These are phyloP conservation scores for Pouteria glomerata DNA, from an alignment of 148 eudicot genomes.

Conservation along the genomic window DNA sequence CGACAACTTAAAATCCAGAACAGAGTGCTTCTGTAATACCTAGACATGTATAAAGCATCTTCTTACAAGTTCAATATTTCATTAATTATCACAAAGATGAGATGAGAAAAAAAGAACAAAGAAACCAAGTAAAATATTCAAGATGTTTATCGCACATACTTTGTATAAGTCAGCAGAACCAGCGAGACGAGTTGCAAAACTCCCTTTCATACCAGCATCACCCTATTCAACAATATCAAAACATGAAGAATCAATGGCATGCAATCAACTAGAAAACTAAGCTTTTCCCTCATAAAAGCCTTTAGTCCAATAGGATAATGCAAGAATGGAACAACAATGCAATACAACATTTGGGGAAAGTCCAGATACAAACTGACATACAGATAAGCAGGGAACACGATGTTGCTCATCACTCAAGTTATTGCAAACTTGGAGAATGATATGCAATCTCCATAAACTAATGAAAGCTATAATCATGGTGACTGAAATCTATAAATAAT, in stretches of 20 bases:
- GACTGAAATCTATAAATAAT: not conserved
- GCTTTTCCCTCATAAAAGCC: not conserved
- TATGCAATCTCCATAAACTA: not conserved
- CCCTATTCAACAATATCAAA: constrained; percentile 43
- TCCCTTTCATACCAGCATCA: constrained; percentile 85
- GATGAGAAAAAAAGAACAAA: not conserved
- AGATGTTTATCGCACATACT: constrained; percentile 33
- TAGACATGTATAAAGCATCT: not conserved
- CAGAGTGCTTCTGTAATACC: not conserved
- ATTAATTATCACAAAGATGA: not conserved
- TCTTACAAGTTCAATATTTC: not conserved
- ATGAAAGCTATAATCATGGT: not conserved
- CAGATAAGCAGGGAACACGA: not conserved
- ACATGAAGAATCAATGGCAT: not conserved
- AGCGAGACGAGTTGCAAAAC: constrained; percentile 82
- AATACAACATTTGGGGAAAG: not conserved
- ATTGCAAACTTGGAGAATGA: not conserved
- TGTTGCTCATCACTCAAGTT: not conserved
- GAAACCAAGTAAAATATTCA: not conserved
- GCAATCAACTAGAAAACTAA: not conserved
- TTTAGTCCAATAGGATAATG: not conserved
- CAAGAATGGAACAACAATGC: not conserved
- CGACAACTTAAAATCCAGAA: not conserved
- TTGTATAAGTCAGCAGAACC: constrained; percentile 93
- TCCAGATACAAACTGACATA: not conserved